Base-by-base conservation (phyloP, 2,329 filamentous ascomycete genomes). In the Colletotrichum paranaense region DNA sequence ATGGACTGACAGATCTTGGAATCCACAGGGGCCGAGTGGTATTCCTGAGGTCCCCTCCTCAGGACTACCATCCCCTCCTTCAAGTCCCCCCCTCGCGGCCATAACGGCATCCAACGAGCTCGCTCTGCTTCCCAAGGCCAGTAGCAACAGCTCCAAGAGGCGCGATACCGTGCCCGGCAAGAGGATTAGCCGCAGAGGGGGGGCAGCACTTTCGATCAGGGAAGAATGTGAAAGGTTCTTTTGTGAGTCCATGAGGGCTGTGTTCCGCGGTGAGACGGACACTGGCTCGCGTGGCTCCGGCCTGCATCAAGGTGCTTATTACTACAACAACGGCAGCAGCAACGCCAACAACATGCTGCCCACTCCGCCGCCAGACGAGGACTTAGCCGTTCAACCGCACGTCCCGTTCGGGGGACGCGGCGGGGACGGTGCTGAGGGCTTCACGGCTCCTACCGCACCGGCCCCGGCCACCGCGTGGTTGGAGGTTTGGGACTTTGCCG, bases 171-270 rank as follows among this genome's bases (percentile, higher is more conserved):
- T 81, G 78, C 82, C 82, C 79, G 82, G 78, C 74, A 76, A 75
- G 71, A 78, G 76, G 79, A 78, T 83, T 82, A 84, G 85, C 82
- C 88, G 90, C 82, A 89, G 89, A 93, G 93, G 93, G 94, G 95
- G 95, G 95, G 95, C 95, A 92, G 92, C 94, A 93, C 92, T 94
- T 87, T 92, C 92, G 88, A 97, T 98, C 90, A 95, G 93, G 94
- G 95, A 93, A 95, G 95, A 98, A 94, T 97, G 95, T 98, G 95
- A 98, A 95, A 98, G 95, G 90, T 96, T 98, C 93, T 97, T 98
- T 91, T 98, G 95, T 88, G 95, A 96, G 93, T 93, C 92, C 90
- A 94, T 98, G 92, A 93, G 91, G 87, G 88, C 92, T 88, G 93
- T 94, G 88, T 98, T 98, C 92, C 94, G 93, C 90, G 95, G 94